Conservation (phyloP, 2,329 filamentous ascomycete genomes). For the Pseudogymnoascus destructans region DNA sequence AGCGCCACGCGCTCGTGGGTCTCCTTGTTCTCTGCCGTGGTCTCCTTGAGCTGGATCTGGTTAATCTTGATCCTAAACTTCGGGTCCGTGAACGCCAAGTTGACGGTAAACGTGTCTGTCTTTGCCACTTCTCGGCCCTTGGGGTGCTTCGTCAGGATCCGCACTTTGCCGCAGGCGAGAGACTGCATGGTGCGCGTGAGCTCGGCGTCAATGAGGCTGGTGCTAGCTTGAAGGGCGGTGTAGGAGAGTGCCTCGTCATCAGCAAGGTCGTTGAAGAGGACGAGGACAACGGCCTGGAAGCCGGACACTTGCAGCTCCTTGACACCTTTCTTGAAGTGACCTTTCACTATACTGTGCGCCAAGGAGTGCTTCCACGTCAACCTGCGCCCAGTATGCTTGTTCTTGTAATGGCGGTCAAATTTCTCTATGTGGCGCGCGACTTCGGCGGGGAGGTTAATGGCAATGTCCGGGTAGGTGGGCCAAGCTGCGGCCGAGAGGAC, state of each 20-base stretch:
- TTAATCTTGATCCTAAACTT: constrained; percentile 97
- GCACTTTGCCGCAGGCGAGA: constrained; percentile 78
- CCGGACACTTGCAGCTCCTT: constrained; percentile 88
- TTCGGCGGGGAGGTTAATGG: constrained; percentile 60
- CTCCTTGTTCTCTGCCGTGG: constrained; percentile 83
- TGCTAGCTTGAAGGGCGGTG: constrained; percentile 58
- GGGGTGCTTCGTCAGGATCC: constrained; percentile 74
- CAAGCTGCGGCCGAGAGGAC: constrained; percentile 85
- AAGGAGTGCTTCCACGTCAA: constrained; percentile 87
- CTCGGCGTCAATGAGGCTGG: constrained; percentile 62
- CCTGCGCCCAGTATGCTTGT: constrained; percentile 76
- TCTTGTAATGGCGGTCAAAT: constrained; percentile 77
- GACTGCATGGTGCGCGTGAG: constrained; percentile 87
- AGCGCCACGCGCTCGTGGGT: constrained; percentile 82
- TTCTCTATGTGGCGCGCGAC: constrained; percentile 64
- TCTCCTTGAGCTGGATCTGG: constrained; percentile 95
- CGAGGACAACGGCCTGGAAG: constrained; percentile 80
- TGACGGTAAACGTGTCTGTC: constrained; percentile 77
- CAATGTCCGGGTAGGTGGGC: constrained; percentile 65
- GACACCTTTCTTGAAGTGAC: constrained; percentile 61
- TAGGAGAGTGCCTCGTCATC: constrained; percentile 56
- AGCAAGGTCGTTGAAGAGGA: constrained; percentile 70
- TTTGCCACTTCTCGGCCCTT: constrained; percentile 66
- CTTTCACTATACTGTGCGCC: constrained; percentile 79
- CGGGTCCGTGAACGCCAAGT: constrained; percentile 60